These are phyloP conservation scores for Podila clonocystis DNA, from an alignment of 192 early-diverging fungal genomes.

Conservation along the genomic window DNA sequence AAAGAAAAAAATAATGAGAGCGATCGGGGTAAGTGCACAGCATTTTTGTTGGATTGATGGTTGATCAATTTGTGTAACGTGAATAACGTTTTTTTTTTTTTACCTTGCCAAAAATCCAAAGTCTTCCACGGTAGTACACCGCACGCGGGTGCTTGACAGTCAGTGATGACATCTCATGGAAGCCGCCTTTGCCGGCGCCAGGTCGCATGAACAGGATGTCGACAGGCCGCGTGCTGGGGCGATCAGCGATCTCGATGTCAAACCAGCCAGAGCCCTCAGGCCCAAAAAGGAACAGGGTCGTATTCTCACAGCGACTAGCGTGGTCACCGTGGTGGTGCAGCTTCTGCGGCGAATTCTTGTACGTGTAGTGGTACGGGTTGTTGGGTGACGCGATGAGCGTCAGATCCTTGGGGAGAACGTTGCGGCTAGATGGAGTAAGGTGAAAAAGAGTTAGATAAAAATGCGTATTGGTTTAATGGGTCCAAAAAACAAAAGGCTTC, in stretches of 20 bases:
- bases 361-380: slow-evolving; percentile 43
- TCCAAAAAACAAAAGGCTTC: not conserved
- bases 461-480: not conserved
- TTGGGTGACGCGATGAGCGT: slow-evolving; percentile 26
- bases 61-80: not conserved
- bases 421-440: slow-evolving; percentile 1
- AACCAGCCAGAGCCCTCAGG: slow-evolving; percentile 41
- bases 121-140: slow-evolving; percentile 21
- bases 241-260: slow-evolving; percentile 38
- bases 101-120: slow-evolving; percentile 52
- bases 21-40: not conserved
- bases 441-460: not conserved
- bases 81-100: not conserved
- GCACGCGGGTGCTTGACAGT: slow-evolving; percentile 16
- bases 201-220: slow-evolving; percentile 19
- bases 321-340: slow-evolving; percentile 28
- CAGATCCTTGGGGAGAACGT: slow-evolving; percentile 21
- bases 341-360: slow-evolving; percentile 36
- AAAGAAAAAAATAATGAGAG: no score
- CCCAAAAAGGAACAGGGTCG: slow-evolving; percentile 38
- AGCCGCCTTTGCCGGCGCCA: slow-evolving; percentile 8
- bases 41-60: not conserved
- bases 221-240: slow-evolving; percentile 21
- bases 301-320: slow-evolving; percentile 41
- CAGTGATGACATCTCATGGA: slow-evolving; percentile 9